phyloP scores from a whole-genome alignment of 2,329 filamentous ascomycete genomes.

The Pseudogymnoascus verrucosus region DNA sequence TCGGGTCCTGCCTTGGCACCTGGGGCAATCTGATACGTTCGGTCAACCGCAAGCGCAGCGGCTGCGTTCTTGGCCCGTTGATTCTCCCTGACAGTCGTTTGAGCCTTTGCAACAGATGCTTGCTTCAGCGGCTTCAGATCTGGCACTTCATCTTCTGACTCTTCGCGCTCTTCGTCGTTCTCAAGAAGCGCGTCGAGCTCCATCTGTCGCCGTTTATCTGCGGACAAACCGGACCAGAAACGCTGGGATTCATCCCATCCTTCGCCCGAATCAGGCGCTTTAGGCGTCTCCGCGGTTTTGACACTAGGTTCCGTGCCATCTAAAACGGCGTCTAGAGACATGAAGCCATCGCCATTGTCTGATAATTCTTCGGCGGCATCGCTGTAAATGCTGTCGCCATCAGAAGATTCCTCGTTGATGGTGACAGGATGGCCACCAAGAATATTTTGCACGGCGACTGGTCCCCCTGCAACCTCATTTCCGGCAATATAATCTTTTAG shows the following conservation, averaged over 20 bases:
- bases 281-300: slow-evolving; percentile 16
- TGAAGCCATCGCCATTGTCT: slow-evolving; percentile 54
- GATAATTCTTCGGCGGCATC: slow-evolving; percentile 69
- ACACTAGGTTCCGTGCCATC: slow-evolving; percentile 41
- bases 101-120: slow-evolving; percentile 18
- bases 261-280: slow-evolving; percentile 19
- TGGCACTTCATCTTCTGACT: slow-evolving; percentile 32
- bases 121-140: slow-evolving; percentile 16
- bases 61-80: background rate
- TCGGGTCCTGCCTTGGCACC: slow-evolving; percentile 24
- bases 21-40: slow-evolving; percentile 35
- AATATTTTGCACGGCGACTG: slow-evolving; percentile 3
- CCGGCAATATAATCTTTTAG: background rate
- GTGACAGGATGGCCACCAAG: slow-evolving; percentile 12
- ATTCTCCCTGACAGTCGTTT: slow-evolving; percentile 13
- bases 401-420: slow-evolving; percentile 29
- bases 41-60: slow-evolving; percentile 10
- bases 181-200: slow-evolving; percentile 44
- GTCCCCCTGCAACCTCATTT: background rate
- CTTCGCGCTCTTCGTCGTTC: slow-evolving; percentile 32
- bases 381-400: slow-evolving; percentile 57
- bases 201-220: slow-evolving; percentile 52
- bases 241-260: slow-evolving; percentile 59
- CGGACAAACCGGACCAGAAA: slow-evolving; percentile 61
- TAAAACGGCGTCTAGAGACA: slow-evolving; percentile 65